phyloP scores from a whole-genome alignment of 106 monocot genomes.

The Chionographis japonica region DNA sequence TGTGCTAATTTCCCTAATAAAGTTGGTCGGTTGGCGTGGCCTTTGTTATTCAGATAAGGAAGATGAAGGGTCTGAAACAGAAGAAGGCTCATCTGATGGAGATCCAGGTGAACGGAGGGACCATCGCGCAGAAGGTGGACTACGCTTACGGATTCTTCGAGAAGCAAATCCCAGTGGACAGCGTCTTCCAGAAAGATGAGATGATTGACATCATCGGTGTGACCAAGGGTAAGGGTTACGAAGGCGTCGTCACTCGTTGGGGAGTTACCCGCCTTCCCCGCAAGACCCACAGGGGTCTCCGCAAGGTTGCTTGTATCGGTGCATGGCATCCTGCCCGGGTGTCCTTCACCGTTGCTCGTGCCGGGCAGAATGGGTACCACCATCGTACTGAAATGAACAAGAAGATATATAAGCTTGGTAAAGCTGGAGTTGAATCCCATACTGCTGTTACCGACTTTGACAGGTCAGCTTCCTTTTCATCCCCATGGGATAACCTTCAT shows the following conservation, averaged over 20 bases:
- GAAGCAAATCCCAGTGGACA: constrained; percentile 38
- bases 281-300: constrained; percentile 44
- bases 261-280: constrained; percentile 47
- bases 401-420: constrained; percentile 46
- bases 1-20: background rate
- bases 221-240: constrained; percentile 53
- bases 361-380: constrained; percentile 49
- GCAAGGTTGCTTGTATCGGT: constrained; percentile 56
- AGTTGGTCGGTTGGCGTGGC: background rate
- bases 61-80: constrained; percentile 41
- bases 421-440: constrained; percentile 30
- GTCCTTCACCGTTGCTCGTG: constrained; percentile 45
- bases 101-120: constrained; percentile 50
- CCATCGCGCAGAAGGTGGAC: constrained; percentile 42
- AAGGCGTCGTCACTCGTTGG: constrained; percentile 54
- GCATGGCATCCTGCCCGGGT: constrained; percentile 56
- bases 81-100: constrained; percentile 43
- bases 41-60: constrained; percentile 20
- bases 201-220: constrained; percentile 57
- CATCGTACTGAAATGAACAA: constrained; percentile 34
- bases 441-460: constrained; percentile 39
- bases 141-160: constrained; percentile 38
- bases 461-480: constrained; percentile 12
- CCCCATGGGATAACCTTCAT: background rate
- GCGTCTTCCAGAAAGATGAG: constrained; percentile 46